These are phyloP conservation scores for Fusarium sp. DNA, from an alignment of 2,329 filamentous ascomycete species.

Conservation along the genomic window DNA sequence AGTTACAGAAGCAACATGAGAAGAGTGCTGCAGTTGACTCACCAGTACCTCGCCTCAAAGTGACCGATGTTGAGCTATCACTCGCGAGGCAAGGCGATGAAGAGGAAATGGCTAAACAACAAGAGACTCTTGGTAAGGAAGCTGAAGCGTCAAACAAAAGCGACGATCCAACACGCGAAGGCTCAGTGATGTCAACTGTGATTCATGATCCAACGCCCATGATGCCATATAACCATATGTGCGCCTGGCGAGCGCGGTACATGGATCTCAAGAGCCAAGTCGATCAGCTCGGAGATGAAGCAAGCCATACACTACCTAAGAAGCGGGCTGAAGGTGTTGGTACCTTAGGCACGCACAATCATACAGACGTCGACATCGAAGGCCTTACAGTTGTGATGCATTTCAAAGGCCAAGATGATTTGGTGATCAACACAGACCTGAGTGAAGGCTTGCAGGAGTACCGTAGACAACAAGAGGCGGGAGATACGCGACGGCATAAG, in stretches of 20 bases:
- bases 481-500: not conserved
- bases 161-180: conserved; percentile 13
- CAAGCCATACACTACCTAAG: conserved; percentile 41
- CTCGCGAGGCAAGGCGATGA: conserved; percentile 42
- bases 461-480: conserved; percentile 5
- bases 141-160: conserved; percentile 3
- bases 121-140: conserved; percentile 6
- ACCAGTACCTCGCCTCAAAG: conserved; percentile 38
- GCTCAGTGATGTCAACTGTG: conserved; percentile 31
- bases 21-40: conserved; percentile 11
- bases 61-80: conserved; percentile 46
- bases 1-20: not conserved
- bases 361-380: conserved; percentile 57
- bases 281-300: conserved; percentile 55
- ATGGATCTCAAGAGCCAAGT: conserved; percentile 55
- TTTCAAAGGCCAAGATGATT: conserved; percentile 60
- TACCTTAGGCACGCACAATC: conserved; percentile 37
- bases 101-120: conserved; percentile 24
- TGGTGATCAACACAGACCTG: conserved; percentile 64
- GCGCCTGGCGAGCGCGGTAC: conserved; percentile 57
- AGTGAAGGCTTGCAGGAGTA: conserved; percentile 46
- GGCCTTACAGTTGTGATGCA: conserved; percentile 65
- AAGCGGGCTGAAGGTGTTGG: conserved; percentile 37
- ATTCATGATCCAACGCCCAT: conserved; percentile 51
- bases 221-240: conserved; percentile 54